phyloP scores from a whole-genome alignment of 1,284 basidiomycete species.

The Ceratobasidium sp. region DNA sequence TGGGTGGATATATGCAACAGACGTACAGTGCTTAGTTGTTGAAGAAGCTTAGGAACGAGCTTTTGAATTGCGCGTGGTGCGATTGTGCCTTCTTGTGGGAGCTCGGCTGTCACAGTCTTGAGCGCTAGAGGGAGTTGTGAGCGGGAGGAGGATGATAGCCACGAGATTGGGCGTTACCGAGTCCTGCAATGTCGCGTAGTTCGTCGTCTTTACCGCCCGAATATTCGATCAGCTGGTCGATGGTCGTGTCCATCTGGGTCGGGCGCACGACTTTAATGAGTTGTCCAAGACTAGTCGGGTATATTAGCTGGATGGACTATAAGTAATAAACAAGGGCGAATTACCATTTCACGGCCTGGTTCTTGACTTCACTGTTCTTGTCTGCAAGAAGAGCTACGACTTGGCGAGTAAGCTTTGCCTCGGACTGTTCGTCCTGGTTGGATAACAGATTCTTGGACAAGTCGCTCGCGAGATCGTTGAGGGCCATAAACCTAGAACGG shows the following conservation, averaged over 20 bases:
- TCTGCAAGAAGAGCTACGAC: conserved; percentile 90
- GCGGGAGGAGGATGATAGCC: conserved; percentile 4
- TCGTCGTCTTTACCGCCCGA: conserved; percentile 89
- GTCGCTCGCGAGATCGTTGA: conserved; percentile 91
- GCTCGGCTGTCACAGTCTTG: conserved; percentile 93
- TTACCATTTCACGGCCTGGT: conserved; percentile 94
- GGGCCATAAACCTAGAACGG: conserved; percentile 85
- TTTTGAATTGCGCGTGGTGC: conserved; percentile 85
- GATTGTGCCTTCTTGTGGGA: conserved; percentile 83
- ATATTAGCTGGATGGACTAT: conserved; percentile 19
- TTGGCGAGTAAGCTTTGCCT: conserved; percentile 82
- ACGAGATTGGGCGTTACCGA: conserved; percentile 70
- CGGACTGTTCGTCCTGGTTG: conserved; percentile 82
- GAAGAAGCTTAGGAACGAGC: conserved; percentile 86
- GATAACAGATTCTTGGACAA: conserved; percentile 80
- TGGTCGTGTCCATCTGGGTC: conserved; percentile 83
- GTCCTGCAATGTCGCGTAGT: conserved; percentile 90
- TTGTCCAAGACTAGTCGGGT: conserved; percentile 74
- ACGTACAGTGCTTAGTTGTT: conserved; percentile 80
- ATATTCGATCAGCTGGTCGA: conserved; percentile 88
- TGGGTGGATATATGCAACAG: conserved; percentile 41
- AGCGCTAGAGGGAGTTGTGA: conserved; percentile 68
- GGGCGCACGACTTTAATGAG: conserved; percentile 89
- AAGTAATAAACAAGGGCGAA: conserved; percentile 51
- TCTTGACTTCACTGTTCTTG: conserved; percentile 97